Conservation (phyloP, 2,329 filamentous ascomycete genomes). For the Alternaria alternata region DNA sequence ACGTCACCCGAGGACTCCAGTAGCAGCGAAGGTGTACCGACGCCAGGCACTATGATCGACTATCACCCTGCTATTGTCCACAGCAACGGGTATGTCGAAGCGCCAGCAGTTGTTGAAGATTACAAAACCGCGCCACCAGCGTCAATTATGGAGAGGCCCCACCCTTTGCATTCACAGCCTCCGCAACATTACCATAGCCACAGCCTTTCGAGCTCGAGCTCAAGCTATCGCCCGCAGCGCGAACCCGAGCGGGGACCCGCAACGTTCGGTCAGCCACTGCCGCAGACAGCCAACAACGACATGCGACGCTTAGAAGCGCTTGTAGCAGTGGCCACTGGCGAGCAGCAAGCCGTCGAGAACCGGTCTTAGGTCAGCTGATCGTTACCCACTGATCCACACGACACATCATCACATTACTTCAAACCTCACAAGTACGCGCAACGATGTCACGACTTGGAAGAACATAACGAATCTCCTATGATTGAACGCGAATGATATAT, state of each 20-base stretch:
- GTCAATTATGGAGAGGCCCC: slow-evolving; percentile 49
- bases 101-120: slow-evolving; percentile 53
- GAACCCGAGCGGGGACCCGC: slow-evolving; percentile 41
- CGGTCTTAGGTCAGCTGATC: slow-evolving; percentile 25
- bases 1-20: slow-evolving; percentile 65
- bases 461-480: slow-evolving; percentile 30
- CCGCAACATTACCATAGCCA: slow-evolving; percentile 43
- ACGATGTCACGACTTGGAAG: slow-evolving; percentile 36
- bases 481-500: slow-evolving; percentile 20
- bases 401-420: slow-evolving; percentile 12
- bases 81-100: slow-evolving; percentile 58
- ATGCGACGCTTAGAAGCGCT: slow-evolving; percentile 68
- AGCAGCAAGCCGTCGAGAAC: slow-evolving; percentile 53
- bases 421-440: slow-evolving; percentile 8
- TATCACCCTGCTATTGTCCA: slow-evolving; percentile 63
- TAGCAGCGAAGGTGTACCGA: slow-evolving; percentile 63
- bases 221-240: slow-evolving; percentile 40
- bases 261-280: slow-evolving; percentile 44
- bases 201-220: slow-evolving; percentile 36
- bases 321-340: slow-evolving; percentile 70
- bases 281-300: slow-evolving; percentile 53
- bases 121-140: slow-evolving; percentile 45
- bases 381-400: background rate
- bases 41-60: slow-evolving; percentile 61
- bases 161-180: slow-evolving; percentile 41